Evolutionary conservation across 1,284 basidiomycete genomes (phyloP).

Genomic region (Ceratobasidium papillatum): DNA sequence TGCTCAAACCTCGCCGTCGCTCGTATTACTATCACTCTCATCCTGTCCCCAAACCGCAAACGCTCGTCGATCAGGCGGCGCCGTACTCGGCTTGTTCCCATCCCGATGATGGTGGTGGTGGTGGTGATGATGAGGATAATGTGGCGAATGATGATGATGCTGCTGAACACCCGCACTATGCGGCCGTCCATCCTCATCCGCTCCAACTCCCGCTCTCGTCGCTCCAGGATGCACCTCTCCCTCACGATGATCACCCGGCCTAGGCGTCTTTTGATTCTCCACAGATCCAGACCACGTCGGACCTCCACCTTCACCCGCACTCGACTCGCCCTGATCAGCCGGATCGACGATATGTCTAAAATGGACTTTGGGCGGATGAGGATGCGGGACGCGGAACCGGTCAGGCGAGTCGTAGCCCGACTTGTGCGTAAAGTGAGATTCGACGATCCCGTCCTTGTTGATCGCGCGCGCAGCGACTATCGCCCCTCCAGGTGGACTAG

Average conservation of each 20-base stretch:
- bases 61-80: conserved; percentile 59
- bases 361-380: conserved; percentile 64
- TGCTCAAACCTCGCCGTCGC: conserved; percentile 29
- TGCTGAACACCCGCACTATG: conserved; percentile 50
- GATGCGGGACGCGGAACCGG: conserved; percentile 73
- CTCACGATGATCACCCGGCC: conserved; percentile 3
- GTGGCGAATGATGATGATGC: conserved; percentile 61
- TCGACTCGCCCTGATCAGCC: neutral
- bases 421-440: conserved; percentile 37
- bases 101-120: conserved; percentile 43
- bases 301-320: neutral
- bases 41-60: conserved; percentile 87
- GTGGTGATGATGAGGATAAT: conserved; percentile 42
- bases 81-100: conserved; percentile 38
- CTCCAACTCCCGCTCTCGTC: conserved; percentile 41
- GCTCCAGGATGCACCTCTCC: conserved; percentile 43
- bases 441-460: conserved; percentile 24
- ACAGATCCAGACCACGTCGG: no score
- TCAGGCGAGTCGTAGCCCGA: conserved; percentile 77
- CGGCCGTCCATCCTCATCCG: conserved; percentile 26
- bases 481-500: conserved; percentile 2
- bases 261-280: conserved; percentile 26
- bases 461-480: conserved; percentile 13
- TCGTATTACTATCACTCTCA: conserved; percentile 81
- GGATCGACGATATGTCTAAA: conserved; percentile 56